A percentile compares a stretch with the other conserved stretches of the same genome.
Evolutionary conservation across 768 basidiomycete species (phyloP).

Genomic region (Plicaturopsis crispa): DNA sequence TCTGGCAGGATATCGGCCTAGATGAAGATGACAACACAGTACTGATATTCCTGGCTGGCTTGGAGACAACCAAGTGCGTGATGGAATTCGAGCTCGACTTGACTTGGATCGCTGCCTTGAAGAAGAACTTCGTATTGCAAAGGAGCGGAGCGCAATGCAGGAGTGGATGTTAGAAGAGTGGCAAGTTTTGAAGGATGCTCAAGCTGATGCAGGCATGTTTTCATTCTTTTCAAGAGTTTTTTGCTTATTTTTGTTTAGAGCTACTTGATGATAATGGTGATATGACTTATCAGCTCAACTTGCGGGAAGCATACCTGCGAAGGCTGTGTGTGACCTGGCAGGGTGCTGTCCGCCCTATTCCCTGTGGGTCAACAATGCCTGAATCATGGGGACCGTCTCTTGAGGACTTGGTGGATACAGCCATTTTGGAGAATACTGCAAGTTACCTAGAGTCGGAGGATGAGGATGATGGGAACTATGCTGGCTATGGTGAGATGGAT

Average conservation of each 20-base stretch:
- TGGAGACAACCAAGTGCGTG: slow-evolving; percentile 9
- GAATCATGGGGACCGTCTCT: slow-evolving; percentile 5
- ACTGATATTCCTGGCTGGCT: slow-evolving; percentile 11
- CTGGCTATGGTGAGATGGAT: too few species aligned
- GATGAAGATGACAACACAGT: slow-evolving; percentile 10
- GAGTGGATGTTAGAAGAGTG: slow-evolving; percentile 22
- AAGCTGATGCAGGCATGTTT: slow-evolving; percentile 5
- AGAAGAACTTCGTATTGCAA: slow-evolving; percentile 13
- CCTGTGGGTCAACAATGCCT: neutral
- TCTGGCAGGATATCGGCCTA: slow-evolving; percentile 27
- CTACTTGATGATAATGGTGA: neutral
- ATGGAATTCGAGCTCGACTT: slow-evolving; percentile 11
- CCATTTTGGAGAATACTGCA: too few species aligned
- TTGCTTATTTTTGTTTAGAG: neutral
- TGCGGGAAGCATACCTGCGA: neutral
- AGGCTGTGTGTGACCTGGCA: slow-evolving; percentile 2
- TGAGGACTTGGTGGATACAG: slow-evolving; percentile 1
- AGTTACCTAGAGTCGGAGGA: too few species aligned
- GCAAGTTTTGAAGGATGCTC: slow-evolving; percentile 2
- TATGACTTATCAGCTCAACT: slow-evolving; percentile 3
- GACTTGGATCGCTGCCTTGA: slow-evolving; percentile 18
- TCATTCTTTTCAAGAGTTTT: neutral
- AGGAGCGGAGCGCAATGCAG: slow-evolving; percentile 13
- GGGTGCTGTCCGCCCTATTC: slow-evolving; percentile 1
- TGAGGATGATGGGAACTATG: too few species aligned